Evolutionary conservation across 345 rosid genomes (phyloP).

Genomic region (Euclidium syriacum): DNA sequence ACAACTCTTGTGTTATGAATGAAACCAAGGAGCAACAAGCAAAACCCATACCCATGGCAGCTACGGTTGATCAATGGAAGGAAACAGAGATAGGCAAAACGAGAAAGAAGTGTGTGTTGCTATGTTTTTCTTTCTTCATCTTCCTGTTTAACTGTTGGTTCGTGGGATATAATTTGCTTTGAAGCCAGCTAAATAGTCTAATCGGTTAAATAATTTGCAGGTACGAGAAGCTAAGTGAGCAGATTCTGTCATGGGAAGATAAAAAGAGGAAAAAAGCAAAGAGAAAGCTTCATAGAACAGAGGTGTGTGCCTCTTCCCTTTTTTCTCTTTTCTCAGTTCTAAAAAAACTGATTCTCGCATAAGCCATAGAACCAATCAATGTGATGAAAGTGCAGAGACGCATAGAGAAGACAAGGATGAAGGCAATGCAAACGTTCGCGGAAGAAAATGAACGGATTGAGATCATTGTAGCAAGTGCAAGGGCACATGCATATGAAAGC

Average conservation of each 20-base stretch:
- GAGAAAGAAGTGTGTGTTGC: constrained; percentile 38
- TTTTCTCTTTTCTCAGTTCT: not conserved
- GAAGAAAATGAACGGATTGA: constrained; percentile 39
- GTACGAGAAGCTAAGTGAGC: constrained; percentile 39
- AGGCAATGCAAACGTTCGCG: constrained; percentile 37
- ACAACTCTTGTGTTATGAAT: constrained; percentile 4
- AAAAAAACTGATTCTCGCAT: not conserved
- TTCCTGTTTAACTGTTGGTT: not conserved
- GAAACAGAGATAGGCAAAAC: constrained; percentile 47
- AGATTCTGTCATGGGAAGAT: constrained; percentile 58
- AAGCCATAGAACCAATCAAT: not conserved
- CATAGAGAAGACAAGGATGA: constrained; percentile 35
- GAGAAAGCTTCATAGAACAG: constrained; percentile 39
- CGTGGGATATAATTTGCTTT: not conserved
- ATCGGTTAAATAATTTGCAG: constrained; percentile 36
- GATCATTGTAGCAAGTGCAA: constrained; percentile 47
- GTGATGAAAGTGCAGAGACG: constrained; percentile 40
- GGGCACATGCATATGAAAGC: constrained; percentile 49
- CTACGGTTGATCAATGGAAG: constrained; percentile 56
- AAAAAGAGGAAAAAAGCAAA: constrained; percentile 52
- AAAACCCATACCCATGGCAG: not conserved
- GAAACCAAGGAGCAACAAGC: not conserved
- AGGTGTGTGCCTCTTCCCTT: constrained; percentile 38
- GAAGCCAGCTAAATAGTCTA: not conserved
- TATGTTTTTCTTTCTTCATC: not conserved